Evolutionary conservation across 306 rosid genomes (phyloP), one percentile per base, ranked within the genome.

Genomic region (Fragaria nilgerrensis): DNA sequence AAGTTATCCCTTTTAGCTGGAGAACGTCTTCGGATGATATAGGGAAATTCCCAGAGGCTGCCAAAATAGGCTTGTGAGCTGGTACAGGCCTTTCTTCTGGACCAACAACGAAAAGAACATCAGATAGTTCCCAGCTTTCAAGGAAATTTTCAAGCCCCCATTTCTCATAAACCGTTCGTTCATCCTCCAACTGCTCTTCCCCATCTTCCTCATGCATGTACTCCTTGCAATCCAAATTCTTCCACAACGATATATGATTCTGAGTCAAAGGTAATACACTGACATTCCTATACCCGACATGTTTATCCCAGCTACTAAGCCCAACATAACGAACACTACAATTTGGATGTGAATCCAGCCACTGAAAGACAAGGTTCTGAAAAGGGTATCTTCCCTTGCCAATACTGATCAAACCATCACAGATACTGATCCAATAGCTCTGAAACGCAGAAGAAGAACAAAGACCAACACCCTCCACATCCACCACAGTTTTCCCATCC

Each of bases 241-340:
- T 85, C 84, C 89, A 91, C 27, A 84, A 77, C 36, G 90, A 87
- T 74, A 86, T 65, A 66, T 85, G 92, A 72, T 87, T 78, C 71
- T 89, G 89, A 23, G 87, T 83, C 43, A 88, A 66, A 0, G 98
- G 93, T 80, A 94, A 78, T 13, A 94, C 97, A 72, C 78, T 86
- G 53, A 94, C 95, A 78, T 94, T 92, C 81, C 93, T 89, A 75
- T 94, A 94, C 53, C 89, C 91, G 12, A 94, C 98, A 75, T 94
- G 98, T 70, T 94, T 94, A 72, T 94, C 97, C 98, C 98, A 94
- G 81, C 97, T 94, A 77, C 98, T 92, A 55, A 94, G 98, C 63
- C 98, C 98, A 71, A 94, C 78, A 81, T 90, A 92, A 82, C 72
- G 96, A 87, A 94, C 90, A 70, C 86, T 87, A 53, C 89, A 90